Percentiles rank a stretch among this genome's conserved stretches.
phyloP scores from a whole-genome alignment of 192 early-diverging fungal genomes.

The Endogone sp. region DNA sequence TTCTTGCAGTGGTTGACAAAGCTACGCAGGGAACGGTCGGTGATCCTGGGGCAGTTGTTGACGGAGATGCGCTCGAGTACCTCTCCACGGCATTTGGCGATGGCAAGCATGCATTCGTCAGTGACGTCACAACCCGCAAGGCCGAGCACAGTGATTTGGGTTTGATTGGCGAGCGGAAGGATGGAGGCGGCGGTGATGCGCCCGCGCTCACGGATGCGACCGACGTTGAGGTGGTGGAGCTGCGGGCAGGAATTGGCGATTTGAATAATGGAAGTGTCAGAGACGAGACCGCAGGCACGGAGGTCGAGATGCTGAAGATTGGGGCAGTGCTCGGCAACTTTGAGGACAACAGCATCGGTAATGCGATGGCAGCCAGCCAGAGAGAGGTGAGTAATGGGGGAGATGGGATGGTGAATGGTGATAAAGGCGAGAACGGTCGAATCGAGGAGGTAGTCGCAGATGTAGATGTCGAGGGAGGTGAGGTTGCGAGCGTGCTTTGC shows the following conservation, averaged over 20 bases:
- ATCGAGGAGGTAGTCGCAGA: slow-evolving; percentile 44
- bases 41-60: slow-evolving; percentile 39
- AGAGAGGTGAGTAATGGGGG: slow-evolving; percentile 34
- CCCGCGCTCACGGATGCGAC: slow-evolving; percentile 35
- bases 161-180: slow-evolving; percentile 39
- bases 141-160: slow-evolving; percentile 36
- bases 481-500: slow-evolving; percentile 21
- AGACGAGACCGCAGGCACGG: slow-evolving; percentile 38
- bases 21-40: slow-evolving; percentile 36
- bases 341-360: slow-evolving; percentile 34
- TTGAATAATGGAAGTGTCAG: slow-evolving; percentile 33
- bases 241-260: slow-evolving; percentile 34
- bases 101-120: slow-evolving; percentile 39
- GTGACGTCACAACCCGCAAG: slow-evolving; percentile 46
- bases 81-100: slow-evolving; percentile 27
- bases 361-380: slow-evolving; percentile 46
- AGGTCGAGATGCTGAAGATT: slow-evolving; percentile 39
- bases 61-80: slow-evolving; percentile 42
- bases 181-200: slow-evolving; percentile 42
- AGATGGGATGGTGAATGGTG: slow-evolving; percentile 23
- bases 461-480: slow-evolving; percentile 44
- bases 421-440: slow-evolving; percentile 32
- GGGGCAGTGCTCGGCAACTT: slow-evolving; percentile 38
- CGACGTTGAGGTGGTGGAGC: slow-evolving; percentile 46
- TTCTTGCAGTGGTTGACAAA: slow-evolving; percentile 40